These are phyloP conservation scores for Pterocarpus santalinus DNA, from an alignment of 306 rosid genomes.

Conservation along the genomic window DNA sequence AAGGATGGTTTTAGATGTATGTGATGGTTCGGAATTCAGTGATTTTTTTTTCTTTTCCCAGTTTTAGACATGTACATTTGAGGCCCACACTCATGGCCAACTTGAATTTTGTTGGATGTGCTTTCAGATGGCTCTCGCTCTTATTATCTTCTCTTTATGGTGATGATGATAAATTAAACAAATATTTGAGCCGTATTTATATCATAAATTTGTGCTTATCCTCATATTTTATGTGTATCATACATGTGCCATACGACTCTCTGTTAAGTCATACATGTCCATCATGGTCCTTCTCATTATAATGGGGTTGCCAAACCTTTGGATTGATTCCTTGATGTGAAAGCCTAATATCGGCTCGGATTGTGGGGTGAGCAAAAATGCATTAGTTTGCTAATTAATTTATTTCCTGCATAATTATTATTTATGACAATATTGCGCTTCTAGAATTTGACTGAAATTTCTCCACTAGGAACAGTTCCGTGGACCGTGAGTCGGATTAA, in stretches of 20 bases:
- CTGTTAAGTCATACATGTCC: slow-evolving; percentile 17
- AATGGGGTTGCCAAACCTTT: slow-evolving; percentile 40
- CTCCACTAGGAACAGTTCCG: background rate
- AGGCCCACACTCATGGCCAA: slow-evolving; percentile 48
- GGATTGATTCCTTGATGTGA: slow-evolving; percentile 41
- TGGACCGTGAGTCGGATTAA: background rate
- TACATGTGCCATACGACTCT: slow-evolving; percentile 35
- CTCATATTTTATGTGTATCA: slow-evolving; percentile 10
- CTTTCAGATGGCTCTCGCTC: slow-evolving; percentile 7
- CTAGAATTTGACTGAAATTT: slow-evolving; percentile 44
- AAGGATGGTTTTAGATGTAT: slow-evolving; percentile 52
- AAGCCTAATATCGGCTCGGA: slow-evolving; percentile 26
- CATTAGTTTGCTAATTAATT: slow-evolving; percentile 28
- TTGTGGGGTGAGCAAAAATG: slow-evolving; percentile 45
- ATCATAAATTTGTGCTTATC: slow-evolving; percentile 39
- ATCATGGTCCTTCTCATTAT: slow-evolving; percentile 44
- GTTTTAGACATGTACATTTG: background rate
- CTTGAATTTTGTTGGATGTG: slow-evolving; percentile 38
- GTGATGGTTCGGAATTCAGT: slow-evolving; percentile 36
- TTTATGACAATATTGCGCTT: background rate
- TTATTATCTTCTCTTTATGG: background rate
- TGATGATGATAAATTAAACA: slow-evolving; percentile 8
- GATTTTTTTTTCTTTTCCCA: slow-evolving; percentile 19
- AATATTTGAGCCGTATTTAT: background rate
- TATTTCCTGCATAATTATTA: background rate